phyloP scores from a whole-genome alignment of 2,329 filamentous ascomycete species.

The Penicillium sp. region DNA sequence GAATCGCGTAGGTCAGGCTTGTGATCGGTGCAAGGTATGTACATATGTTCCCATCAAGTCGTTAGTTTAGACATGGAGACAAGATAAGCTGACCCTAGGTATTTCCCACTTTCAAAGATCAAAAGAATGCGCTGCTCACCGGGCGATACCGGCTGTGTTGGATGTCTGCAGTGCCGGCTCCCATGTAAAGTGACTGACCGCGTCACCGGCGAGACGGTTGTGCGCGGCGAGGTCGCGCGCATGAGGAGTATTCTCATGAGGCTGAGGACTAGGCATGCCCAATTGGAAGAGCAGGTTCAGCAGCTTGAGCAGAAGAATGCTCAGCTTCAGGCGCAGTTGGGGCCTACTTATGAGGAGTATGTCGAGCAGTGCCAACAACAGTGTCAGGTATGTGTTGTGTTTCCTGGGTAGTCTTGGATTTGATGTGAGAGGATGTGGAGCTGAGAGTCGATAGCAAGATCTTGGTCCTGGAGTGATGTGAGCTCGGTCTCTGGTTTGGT shows the following conservation, averaged over 20 bases:
- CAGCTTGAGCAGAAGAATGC: conserved; percentile 4
- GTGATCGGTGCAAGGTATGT: conserved; percentile 32
- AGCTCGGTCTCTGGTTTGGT: not conserved
- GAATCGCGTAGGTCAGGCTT: conserved; percentile 24
- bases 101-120: conserved; percentile 7
- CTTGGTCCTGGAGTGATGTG: not conserved
- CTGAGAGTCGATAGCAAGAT: not conserved
- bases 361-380: not conserved
- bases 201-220: conserved; percentile 18
- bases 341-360: not conserved
- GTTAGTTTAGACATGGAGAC: no score
- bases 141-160: conserved; percentile 16
- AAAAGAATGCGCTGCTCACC: conserved; percentile 28
- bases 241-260: conserved; percentile 14
- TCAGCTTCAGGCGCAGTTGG: not conserved
- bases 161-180: conserved; percentile 12
- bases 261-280: conserved; percentile 5
- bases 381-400: not conserved
- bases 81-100: no score
- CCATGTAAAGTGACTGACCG: conserved; percentile 27
- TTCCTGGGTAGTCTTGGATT: not conserved
- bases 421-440: not conserved
- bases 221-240: conserved; percentile 20
- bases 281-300: conserved; percentile 6
- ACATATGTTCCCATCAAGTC: no score